These are phyloP conservation scores for Cadophora malorum DNA, from an alignment of 2,329 filamentous ascomycete species.

Conservation along the genomic window DNA sequence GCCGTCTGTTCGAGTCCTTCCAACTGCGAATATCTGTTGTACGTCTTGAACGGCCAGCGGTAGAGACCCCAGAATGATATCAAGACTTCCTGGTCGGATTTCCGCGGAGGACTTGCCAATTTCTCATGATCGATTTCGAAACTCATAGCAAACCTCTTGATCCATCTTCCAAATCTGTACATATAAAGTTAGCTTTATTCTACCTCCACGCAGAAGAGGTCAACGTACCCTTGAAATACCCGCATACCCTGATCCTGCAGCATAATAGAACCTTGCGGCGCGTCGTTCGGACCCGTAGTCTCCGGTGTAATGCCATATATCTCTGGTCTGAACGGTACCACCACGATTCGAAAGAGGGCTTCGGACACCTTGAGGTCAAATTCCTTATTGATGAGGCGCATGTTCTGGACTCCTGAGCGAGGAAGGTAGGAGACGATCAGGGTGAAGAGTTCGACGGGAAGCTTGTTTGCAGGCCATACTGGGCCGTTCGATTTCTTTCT, in stretches of 20 bases:
- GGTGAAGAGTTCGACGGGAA: constrained; percentile 69
- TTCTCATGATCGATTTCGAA: constrained; percentile 68
- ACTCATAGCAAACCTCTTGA: constrained; percentile 69
- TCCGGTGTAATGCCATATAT: constrained; percentile 61
- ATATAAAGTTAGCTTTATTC: constrained; percentile 18
- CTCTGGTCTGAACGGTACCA: constrained; percentile 69
- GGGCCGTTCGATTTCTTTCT: constrained; percentile 9
- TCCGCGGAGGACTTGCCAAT: constrained; percentile 59
- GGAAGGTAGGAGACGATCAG: constrained; percentile 61
- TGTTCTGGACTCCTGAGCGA: constrained; percentile 62
- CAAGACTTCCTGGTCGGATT: constrained; percentile 59
- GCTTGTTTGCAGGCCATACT: constrained; percentile 47
- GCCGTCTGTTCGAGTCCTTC: constrained; percentile 67
- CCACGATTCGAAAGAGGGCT: constrained; percentile 65
- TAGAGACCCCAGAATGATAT: constrained; percentile 69
- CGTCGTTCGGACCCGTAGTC: constrained; percentile 21
- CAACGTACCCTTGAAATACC: constrained; percentile 57
- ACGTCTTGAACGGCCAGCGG: constrained; percentile 66
- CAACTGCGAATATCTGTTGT: constrained; percentile 64
- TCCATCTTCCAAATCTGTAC: constrained; percentile 59
- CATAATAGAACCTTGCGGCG: constrained; percentile 39
- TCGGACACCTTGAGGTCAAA: constrained; percentile 64
- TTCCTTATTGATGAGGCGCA: constrained; percentile 66
- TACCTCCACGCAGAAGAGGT: not conserved
- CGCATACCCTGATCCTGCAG: constrained; percentile 58